These are phyloP conservation scores for Colletotrichum zoysiae DNA, from an alignment of 2,329 filamentous ascomycete genomes.

Conservation along the genomic window DNA sequence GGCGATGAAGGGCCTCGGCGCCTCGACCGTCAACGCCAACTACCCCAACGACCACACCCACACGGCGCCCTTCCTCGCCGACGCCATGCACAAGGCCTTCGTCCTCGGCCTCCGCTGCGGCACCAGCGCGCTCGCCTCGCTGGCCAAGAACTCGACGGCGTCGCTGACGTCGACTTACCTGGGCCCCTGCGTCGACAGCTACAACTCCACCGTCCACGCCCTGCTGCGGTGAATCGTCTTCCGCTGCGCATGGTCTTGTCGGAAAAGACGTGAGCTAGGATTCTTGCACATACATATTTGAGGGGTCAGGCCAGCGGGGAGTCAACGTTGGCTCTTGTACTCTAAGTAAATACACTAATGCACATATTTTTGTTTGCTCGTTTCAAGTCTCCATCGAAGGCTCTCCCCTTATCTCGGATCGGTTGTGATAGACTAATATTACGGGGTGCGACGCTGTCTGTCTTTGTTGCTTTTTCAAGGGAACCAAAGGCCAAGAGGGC, in stretches of 20 bases:
- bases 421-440: neutral
- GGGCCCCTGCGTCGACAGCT: conserved; percentile 47
- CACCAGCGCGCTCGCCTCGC: conserved; percentile 55
- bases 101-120: conserved; percentile 66
- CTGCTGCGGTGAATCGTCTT: conserved; percentile 32
- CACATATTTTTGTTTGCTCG: neutral
- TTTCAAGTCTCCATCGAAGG: neutral
- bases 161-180: conserved; percentile 48
- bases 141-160: conserved; percentile 49
- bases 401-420: neutral
- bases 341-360: conserved; percentile 12
- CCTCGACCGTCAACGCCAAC: conserved; percentile 61
- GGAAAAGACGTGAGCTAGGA: neutral
- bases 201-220: conserved; percentile 40
- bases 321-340: neutral
- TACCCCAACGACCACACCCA: conserved; percentile 75
- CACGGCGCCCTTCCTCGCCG: conserved; percentile 67
- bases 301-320: neutral
- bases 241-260: neutral
- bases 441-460: neutral
- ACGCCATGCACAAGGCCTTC: conserved; percentile 68
- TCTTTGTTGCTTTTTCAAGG: neutral
- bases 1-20: conserved; percentile 64
- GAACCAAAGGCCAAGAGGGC: neutral
- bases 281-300: conserved; percentile 36